Percentiles rank a stretch among this genome's conserved stretches.
Conservation (phyloP, 2,329 filamentous ascomycete genomes). For the Cercospora sp. region DNA sequence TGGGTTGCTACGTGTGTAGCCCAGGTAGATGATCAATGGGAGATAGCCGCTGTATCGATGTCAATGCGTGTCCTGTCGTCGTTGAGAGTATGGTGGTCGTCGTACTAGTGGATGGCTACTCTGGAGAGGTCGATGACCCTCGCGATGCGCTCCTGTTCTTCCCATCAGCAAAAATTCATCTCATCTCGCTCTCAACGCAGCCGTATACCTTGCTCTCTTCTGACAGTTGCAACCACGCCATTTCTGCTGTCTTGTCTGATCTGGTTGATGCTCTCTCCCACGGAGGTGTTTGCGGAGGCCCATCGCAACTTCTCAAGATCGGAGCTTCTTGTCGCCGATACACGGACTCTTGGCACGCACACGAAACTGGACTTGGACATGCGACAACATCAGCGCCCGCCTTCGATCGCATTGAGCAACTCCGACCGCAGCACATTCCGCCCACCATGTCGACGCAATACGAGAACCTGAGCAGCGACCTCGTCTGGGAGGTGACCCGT, state of each 20-base stretch:
- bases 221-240: slow-evolving; percentile 63
- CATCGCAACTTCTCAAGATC: not conserved
- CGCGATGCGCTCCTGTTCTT: slow-evolving; percentile 84
- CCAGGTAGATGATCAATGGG: slow-evolving; percentile 93
- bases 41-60: slow-evolving; percentile 75
- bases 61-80: slow-evolving; percentile 18
- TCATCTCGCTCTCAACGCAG: not conserved
- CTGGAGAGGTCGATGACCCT: slow-evolving; percentile 94
- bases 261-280: not conserved
- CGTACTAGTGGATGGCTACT: slow-evolving; percentile 92
- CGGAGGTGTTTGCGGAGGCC: slow-evolving; percentile 2
- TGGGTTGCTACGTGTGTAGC: slow-evolving; percentile 92
- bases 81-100: slow-evolving; percentile 27
- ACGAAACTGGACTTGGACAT: not conserved
- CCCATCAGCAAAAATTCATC: slow-evolving; percentile 30
- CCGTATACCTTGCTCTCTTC: slow-evolving; percentile 88
- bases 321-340: slow-evolving; percentile 4
- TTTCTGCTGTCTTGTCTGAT: slow-evolving; percentile 16
- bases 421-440: slow-evolving; percentile 46
- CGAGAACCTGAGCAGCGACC: slow-evolving; percentile 77
- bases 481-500: slow-evolving; percentile 95
- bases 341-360: slow-evolving; percentile 7
- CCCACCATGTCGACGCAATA: slow-evolving; percentile 54
- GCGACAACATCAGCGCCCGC: slow-evolving; percentile 4
- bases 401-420: slow-evolving; percentile 8